These are phyloP conservation scores for Dendrobium nobile DNA, from an alignment of 106 monocot species.

Conservation along the genomic window DNA sequence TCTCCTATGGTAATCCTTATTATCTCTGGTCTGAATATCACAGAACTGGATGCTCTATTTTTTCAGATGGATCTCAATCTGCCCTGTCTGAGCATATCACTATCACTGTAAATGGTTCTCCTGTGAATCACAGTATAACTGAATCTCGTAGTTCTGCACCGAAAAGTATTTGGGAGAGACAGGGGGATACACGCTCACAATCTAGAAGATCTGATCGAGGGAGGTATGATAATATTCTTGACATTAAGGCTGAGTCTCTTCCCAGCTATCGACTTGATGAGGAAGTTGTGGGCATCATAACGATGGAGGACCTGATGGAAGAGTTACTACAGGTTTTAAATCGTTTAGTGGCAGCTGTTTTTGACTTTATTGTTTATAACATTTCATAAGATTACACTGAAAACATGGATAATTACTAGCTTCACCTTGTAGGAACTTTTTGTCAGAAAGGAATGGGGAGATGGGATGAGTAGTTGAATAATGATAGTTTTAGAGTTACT, in stretches of 20 bases:
- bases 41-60: conserved; percentile 11
- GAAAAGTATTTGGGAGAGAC: conserved; percentile 40
- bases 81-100: conserved; percentile 34
- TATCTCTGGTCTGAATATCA: not conserved
- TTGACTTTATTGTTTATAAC: not conserved
- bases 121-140: conserved; percentile 18
- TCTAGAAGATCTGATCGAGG: conserved; percentile 62
- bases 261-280: conserved; percentile 80
- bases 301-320: conserved; percentile 99
- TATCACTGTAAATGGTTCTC: conserved; percentile 21
- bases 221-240: conserved; percentile 70
- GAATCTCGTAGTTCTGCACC: conserved; percentile 31
- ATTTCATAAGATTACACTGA: conserved; percentile 3
- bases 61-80: conserved; percentile 37
- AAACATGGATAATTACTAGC: not conserved
- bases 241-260: conserved; percentile 66
- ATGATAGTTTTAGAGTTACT: not conserved
- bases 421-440: not conserved
- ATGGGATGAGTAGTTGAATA: not conserved
- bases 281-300: conserved; percentile 95
- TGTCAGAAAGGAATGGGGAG: not conserved
- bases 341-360: not conserved
- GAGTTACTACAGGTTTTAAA: conserved; percentile 88
- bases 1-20: not conserved
- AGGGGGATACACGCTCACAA: conserved; percentile 40